Evolutionary conservation across 148 eudicot genomes (phyloP), one percentile per base, ranked within the genome.

Genomic region (Rhododendron mucronatum): DNA sequence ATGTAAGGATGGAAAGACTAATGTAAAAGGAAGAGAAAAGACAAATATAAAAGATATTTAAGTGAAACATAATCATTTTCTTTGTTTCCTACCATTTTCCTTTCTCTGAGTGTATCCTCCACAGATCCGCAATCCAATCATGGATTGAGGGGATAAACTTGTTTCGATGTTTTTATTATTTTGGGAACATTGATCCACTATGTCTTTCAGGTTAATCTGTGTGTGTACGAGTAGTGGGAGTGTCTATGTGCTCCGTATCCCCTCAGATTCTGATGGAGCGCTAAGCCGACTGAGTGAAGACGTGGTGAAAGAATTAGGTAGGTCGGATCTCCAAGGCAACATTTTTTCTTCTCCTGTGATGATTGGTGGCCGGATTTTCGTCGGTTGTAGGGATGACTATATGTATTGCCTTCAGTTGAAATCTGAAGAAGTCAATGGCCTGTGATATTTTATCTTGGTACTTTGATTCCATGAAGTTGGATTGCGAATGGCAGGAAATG

Each of bases 321-420:
- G 92, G 84, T 61, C 93, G 44, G 92, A 93, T 82, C 92, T 96
- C 9, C 67, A 88, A 81, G 99, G 99, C 51, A 94, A 93, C 81
- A 86, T 96, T 81, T 95, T 95, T 88, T 96, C 99, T 51, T 96
- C 99, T 23, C 98, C 98, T 0, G 93, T 96, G 65, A 94, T 96
- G 98, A 89, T 94, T 83, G 96, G 94, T 67, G 99, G 98, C 75
- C 93, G 87, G 87, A 88, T 96, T 84, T 94, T 95, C 85, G 94
- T 96, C 61, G 99, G 99, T 81, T 95, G 98, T 73, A 94, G 98
- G 89, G 99, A 95, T 90, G 98, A 96, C 88, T 91, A 89, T 88
- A 73, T 95, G 87, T 91, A 94, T 78, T 94, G 98, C 63, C 86
- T 82, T 74, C 33, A 14, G 74, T 23, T 33, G 84, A 71, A 21